Conservation (phyloP, 345 rosid genomes). For the Eucalyptus erythrocorys region DNA sequence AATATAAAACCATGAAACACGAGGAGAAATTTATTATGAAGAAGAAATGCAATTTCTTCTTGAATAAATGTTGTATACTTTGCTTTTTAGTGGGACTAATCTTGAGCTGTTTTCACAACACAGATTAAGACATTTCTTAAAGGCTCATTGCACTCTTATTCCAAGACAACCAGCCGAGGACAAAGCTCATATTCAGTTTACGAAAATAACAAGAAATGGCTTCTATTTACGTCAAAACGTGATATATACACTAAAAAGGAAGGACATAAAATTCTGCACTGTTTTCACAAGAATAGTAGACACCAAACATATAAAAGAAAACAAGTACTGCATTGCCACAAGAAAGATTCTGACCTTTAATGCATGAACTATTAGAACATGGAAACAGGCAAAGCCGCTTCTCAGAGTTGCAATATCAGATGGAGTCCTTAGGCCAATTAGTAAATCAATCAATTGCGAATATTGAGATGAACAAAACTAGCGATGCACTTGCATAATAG, state of each 20-base stretch:
- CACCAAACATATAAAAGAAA: background rate
- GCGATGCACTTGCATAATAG: conserved; percentile 51
- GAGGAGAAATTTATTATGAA: background rate
- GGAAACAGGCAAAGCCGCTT: conserved; percentile 71
- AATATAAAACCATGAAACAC: background rate
- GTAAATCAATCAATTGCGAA: conserved; percentile 56
- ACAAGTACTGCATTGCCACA: background rate
- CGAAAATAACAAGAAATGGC: no score
- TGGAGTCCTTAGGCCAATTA: conserved; percentile 51
- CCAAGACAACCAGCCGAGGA: background rate
- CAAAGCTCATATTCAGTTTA: background rate
- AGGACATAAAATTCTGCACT: background rate
- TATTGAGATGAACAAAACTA: conserved; percentile 60
- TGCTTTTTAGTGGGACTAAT: background rate
- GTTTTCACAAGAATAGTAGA: background rate
- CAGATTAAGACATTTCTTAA: background rate
- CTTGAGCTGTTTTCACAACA: background rate
- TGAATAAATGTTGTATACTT: background rate
- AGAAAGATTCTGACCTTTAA: conserved; percentile 38
- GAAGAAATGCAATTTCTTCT: background rate
- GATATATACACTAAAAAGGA: background rate
- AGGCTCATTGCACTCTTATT: background rate
- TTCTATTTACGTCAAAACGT: background rate
- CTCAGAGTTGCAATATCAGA: conserved; percentile 31
- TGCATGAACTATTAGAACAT: conserved; percentile 45